A percentile compares a stretch with the other conserved stretches of the same genome.
Conservation (phyloP, 2,329 filamentous ascomycete species). For the Hypoxylon sp. region DNA sequence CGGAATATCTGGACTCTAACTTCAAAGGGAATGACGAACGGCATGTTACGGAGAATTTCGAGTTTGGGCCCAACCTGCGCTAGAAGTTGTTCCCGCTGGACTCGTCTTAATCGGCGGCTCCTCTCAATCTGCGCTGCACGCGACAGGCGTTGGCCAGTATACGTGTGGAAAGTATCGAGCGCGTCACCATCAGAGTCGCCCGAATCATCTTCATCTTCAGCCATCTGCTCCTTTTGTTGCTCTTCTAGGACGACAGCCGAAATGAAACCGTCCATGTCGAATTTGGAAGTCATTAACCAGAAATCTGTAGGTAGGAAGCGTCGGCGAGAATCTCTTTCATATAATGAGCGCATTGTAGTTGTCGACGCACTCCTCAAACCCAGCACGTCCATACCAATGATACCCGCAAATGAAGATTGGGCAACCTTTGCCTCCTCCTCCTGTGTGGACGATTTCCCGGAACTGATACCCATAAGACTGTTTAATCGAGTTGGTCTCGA, state of each 20-base stretch:
- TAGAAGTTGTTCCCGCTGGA: constrained; percentile 77
- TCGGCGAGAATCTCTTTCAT: constrained; percentile 91
- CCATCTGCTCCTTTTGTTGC: constrained; percentile 78
- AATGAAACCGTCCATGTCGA: constrained; percentile 92
- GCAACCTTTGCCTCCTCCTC: constrained; percentile 33
- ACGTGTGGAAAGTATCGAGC: constrained; percentile 52
- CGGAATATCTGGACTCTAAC: constrained; percentile 93
- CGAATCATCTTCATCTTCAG: constrained; percentile 71
- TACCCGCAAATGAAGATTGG: constrained; percentile 54
- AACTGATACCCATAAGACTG: constrained; percentile 42
- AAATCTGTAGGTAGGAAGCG: constrained; percentile 85
- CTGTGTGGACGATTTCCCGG: constrained; percentile 21
- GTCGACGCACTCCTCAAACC: constrained; percentile 86
- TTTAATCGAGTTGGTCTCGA: constrained; percentile 45
- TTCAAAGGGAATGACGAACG: constrained; percentile 94
- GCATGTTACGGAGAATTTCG: constrained; percentile 94
- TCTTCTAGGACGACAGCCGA: constrained; percentile 89
- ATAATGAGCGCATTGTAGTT: constrained; percentile 85
- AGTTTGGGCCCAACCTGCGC: constrained; percentile 86
- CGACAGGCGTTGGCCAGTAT: constrained; percentile 70
- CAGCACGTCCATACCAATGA: constrained; percentile 80
- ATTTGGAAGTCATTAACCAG: constrained; percentile 91
- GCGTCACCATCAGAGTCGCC: constrained; percentile 54
- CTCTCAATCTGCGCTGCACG: constrained; percentile 74
- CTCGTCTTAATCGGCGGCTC: constrained; percentile 74